These are phyloP conservation scores for Priceomyces carsonii DNA, from an alignment of 805 yeast genomes.

Conservation along the genomic window DNA sequence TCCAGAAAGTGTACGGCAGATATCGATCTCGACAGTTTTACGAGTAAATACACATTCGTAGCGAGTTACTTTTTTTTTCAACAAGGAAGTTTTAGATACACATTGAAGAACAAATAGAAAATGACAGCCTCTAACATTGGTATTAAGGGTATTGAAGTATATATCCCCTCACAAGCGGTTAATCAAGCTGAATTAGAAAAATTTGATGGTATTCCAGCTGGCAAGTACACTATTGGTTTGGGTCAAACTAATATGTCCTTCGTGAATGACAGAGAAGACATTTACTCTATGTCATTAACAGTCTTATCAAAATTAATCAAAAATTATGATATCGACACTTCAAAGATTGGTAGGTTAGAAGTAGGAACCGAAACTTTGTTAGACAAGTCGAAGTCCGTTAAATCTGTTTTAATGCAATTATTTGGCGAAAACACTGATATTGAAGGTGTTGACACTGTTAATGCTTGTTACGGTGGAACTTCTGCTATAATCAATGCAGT, in stretches of 20 bases:
- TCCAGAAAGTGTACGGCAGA: constrained; percentile 3
- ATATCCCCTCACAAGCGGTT: constrained; percentile 72
- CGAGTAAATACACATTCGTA: neutral
- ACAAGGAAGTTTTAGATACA: neutral
- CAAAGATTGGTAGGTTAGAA: constrained; percentile 87
- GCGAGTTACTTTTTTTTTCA: constrained; percentile 1
- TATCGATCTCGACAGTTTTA: constrained; percentile 4
- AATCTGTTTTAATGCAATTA: constrained; percentile 92
- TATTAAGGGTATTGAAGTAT: constrained; percentile 93
- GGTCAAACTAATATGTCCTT: constrained; percentile 99
- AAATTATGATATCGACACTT: constrained; percentile 80
- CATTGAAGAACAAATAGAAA: constrained; percentile 2
- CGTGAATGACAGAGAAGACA: constrained; percentile 96
- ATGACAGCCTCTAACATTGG: constrained; percentile 69
- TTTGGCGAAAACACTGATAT: constrained; percentile 85
- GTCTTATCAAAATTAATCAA: constrained; percentile 73
- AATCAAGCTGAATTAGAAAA: constrained; percentile 86
- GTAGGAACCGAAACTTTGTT: constrained; percentile 97
- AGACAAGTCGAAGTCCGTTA: constrained; percentile 96
- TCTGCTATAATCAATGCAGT: constrained; percentile 89
- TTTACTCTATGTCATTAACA: constrained; percentile 92
- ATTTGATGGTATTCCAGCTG: constrained; percentile 82
- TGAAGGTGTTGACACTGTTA: constrained; percentile 94
- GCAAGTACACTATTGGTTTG: constrained; percentile 96
- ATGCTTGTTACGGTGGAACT: constrained; percentile 99